A percentile compares a stretch with the other conserved stretches of the same genome.
Evolutionary conservation across 306 rosid species (phyloP).

Genomic region (Alnus rubra): DNA sequence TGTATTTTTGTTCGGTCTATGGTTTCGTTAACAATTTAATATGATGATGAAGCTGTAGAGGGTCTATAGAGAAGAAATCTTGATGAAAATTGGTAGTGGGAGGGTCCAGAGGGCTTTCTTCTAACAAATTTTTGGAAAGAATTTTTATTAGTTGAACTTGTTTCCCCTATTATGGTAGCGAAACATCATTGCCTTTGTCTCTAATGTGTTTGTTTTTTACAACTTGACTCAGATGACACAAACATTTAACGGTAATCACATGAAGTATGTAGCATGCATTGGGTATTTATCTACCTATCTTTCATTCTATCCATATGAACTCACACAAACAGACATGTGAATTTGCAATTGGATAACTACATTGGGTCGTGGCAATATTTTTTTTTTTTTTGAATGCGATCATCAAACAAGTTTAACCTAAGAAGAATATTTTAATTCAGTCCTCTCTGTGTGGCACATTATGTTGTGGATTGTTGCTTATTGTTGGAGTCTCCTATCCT

Average conservation of each 20-base stretch:
- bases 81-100: no score
- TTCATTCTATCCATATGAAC: background rate
- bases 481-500: background rate
- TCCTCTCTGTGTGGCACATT: background rate
- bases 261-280: background rate
- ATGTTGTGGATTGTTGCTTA: background rate
- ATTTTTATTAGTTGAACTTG: background rate
- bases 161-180: background rate
- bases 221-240: background rate
- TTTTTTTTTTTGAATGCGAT: no score
- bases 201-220: background rate
- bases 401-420: no score
- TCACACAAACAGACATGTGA: background rate
- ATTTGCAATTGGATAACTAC: background rate
- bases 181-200: background rate
- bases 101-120: background rate
- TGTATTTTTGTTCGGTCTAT: no score
- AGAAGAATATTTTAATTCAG: background rate
- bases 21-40: no score
- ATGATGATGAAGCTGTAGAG: background rate
- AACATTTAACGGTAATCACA: background rate
- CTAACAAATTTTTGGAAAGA: background rate
- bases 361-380: no score
- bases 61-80: background rate
- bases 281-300: background rate